phyloP scores from a whole-genome alignment of 2,329 filamentous ascomycete species.

The Ophiosphaerella korrae region DNA sequence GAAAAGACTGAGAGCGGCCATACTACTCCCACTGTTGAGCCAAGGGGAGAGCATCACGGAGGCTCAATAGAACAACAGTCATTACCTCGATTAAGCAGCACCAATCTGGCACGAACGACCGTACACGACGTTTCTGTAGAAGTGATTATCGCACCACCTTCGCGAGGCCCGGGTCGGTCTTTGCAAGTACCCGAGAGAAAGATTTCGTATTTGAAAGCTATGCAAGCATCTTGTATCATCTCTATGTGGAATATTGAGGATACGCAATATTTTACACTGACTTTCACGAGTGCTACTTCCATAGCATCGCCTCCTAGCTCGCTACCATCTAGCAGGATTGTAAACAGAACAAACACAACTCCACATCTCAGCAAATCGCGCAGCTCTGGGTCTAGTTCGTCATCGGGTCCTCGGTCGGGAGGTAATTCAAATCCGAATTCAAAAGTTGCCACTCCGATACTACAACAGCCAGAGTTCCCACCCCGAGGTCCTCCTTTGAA shows the following conservation, averaged over 20 bases:
- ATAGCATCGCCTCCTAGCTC: constrained; percentile 16
- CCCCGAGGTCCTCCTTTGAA: constrained; percentile 69
- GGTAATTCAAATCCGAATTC: constrained; percentile 44
- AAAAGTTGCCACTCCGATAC: constrained; percentile 57
- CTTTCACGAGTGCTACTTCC: constrained; percentile 66
- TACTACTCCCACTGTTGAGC: constrained; percentile 34
- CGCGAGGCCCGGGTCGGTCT: constrained; percentile 12
- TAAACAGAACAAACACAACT: constrained; percentile 49
- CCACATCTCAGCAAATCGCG: constrained; percentile 38
- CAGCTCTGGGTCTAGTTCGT: constrained; percentile 49
- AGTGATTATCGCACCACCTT: constrained; percentile 64
- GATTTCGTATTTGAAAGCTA: constrained; percentile 34
- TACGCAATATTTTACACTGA: constrained; percentile 73
- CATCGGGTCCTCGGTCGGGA: constrained; percentile 39
- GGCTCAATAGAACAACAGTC: constrained; percentile 10
- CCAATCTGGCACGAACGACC: constrained; percentile 47
- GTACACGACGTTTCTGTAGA: constrained; percentile 69
- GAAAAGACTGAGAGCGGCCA: constrained; percentile 29
- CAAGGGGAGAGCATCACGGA: constrained; percentile 7
- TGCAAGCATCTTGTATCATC: constrained; percentile 76
- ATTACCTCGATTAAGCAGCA: constrained; percentile 37
- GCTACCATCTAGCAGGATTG: constrained; percentile 46
- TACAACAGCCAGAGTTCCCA: constrained; percentile 66
- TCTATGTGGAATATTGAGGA: constrained; percentile 74
- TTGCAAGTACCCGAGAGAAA: constrained; percentile 20